These are phyloP conservation scores for Symbiotaphrina buchneri DNA, from an alignment of 495 filamentous ascomycete species.

Conservation along the genomic window DNA sequence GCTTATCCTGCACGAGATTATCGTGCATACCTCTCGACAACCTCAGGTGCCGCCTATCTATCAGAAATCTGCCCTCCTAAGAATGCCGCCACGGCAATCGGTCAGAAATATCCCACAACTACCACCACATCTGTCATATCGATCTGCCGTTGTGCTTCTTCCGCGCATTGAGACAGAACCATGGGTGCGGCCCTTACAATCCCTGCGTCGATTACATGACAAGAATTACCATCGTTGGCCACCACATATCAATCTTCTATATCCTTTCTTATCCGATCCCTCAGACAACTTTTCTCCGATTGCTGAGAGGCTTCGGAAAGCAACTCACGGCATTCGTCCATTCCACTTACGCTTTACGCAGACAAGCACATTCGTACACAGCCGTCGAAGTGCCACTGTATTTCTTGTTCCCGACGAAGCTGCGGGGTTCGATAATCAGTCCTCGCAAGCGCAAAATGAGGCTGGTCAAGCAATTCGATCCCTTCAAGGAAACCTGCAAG, in stretches of 20 bases:
- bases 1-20: too few relatives aligned
- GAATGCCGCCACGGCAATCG: too few relatives aligned
- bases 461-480: not conserved
- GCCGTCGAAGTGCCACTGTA: constrained; percentile 3
- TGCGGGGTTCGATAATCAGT: too few relatives aligned
- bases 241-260: constrained; percentile 9
- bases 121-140: constrained; percentile 7
- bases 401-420: constrained; percentile 1
- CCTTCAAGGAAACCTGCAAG: constrained; percentile 5
- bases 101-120: not conserved
- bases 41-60: too few relatives aligned
- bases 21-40: too few relatives aligned
- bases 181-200: constrained; percentile 5
- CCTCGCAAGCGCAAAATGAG: too few relatives aligned
- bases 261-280: constrained; percentile 6
- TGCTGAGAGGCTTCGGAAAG: constrained; percentile 1
- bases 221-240: constrained; percentile 6
- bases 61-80: too few relatives aligned
- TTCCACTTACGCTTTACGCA: constrained; percentile 1
- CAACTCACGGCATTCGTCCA: constrained; percentile 1
- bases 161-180: too few relatives aligned
- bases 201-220: constrained; percentile 4
- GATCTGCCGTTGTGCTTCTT: constrained; percentile 6
- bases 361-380: constrained; percentile 1
- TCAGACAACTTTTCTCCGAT: not conserved